Evolutionary conservation across 495 filamentous ascomycete species (phyloP).

Genomic region (Cryomyces minteri): DNA sequence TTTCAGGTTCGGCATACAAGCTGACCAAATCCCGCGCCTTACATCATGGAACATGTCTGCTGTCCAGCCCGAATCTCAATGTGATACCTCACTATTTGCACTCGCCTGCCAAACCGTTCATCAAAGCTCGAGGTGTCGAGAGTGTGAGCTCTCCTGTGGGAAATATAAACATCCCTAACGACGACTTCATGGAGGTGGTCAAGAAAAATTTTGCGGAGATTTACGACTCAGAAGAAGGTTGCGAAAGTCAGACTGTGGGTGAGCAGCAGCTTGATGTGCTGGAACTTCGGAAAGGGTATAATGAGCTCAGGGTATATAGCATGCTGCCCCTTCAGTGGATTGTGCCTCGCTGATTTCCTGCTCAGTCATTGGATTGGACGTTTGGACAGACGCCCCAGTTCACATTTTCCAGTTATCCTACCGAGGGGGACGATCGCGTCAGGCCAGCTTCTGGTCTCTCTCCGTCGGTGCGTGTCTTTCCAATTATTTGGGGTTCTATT

Average conservation of each 20-base stretch:
- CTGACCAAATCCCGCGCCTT: slow-evolving; percentile 57
- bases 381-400: slow-evolving; percentile 79
- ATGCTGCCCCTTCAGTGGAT: not conserved
- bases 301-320: slow-evolving; percentile 38
- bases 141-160: slow-evolving; percentile 72
- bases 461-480: slow-evolving; percentile 3
- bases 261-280: slow-evolving; percentile 27
- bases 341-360: not conserved
- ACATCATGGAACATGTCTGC: slow-evolving; percentile 82
- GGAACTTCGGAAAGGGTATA: slow-evolving; percentile 35
- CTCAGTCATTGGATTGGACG: slow-evolving; percentile 55
- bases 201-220: slow-evolving; percentile 30
- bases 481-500: slow-evolving; percentile 4
- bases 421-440: slow-evolving; percentile 5
- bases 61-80: slow-evolving; percentile 50
- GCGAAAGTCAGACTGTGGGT: slow-evolving; percentile 26
- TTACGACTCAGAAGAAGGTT: slow-evolving; percentile 26
- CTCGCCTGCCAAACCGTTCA: slow-evolving; percentile 53
- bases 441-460: slow-evolving; percentile 6
- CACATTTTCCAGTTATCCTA: slow-evolving; percentile 39
- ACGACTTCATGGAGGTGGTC: slow-evolving; percentile 12
- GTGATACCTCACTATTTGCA: slow-evolving; percentile 45
- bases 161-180: slow-evolving; percentile 40
- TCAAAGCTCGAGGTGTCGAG: slow-evolving; percentile 75
- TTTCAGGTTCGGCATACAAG: slow-evolving; percentile 90